Evolutionary conservation across 176 grass and related monocot species (phyloP), one percentile per base, ranked within the genome.

Genomic region (Bothriochloa decipiens): DNA sequence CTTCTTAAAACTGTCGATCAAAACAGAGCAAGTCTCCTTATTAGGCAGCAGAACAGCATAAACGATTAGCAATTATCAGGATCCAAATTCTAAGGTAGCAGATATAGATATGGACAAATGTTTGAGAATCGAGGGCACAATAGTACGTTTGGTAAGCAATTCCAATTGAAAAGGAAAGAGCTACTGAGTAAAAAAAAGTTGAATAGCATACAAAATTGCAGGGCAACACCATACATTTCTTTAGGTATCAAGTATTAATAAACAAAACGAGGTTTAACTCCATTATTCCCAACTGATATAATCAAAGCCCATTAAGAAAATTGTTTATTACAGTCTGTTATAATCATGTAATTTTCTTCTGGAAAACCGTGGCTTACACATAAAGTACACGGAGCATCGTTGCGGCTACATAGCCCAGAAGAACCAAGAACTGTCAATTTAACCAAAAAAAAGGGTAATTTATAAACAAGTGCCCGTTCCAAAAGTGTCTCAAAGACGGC

Each of bases 1-100:
- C 35, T 77, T 27, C 46, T 80, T 68, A 25, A 25, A 81, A 33
- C 83, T 86, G 83, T 43, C 43, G 3, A 70, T 53, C 32, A 47
- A 75, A 76, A 86, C 12, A 57, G 32, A 77, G 15, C 57, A 17
- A 82, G 42, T 77, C 32, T 40, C 15, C 11, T 47, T 46, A 25
- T 63, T 36, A 35, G 37, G 9, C 12, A 76, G 8, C 4, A 76
- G 8, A 62, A 47, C 18, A 62, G 12, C 36, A 85, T 12, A 79
- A 46, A 46, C 33, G 2, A 57, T 55, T 29, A 50, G 43, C 42
- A 65, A 39, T 47, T 23, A 65, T 69, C 27, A 55, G 9, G 49
- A 52, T 23, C 11, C 2, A 39, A 13, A 63, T 16, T 47, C 20
- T 20, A 22, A 49, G 76, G 11, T 28, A 70, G 16, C 0, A 52